phyloP scores from a whole-genome alignment of 1,284 basidiomycete species.

The Apiotrichum siamense region DNA sequence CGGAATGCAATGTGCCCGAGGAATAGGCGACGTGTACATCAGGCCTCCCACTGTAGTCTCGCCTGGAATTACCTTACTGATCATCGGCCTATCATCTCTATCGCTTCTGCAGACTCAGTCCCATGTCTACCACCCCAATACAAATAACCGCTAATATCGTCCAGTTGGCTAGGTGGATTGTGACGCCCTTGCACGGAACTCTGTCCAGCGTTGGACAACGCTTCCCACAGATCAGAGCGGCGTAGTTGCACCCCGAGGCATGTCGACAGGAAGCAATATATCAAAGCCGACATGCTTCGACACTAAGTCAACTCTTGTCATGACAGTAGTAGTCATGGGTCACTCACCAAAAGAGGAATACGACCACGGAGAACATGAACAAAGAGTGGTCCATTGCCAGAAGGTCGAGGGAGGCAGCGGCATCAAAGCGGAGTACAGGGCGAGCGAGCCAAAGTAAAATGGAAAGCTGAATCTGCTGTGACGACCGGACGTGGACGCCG shows the following conservation, averaged over 20 bases:
- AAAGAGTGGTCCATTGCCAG: constrained; percentile 35
- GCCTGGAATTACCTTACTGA: too few species aligned
- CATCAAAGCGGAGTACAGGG: too few species aligned
- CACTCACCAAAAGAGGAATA: constrained; percentile 32
- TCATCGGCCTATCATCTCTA: constrained; percentile 1
- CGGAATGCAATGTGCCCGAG: background rate
- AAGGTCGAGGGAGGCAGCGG: background rate
- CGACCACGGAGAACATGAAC: constrained; percentile 32
- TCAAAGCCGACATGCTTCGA: constrained; percentile 30
- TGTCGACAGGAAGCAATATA: constrained; percentile 45
- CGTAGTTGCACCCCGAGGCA: constrained; percentile 40
- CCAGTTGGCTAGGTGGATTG: too few species aligned
- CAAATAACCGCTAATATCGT: background rate
- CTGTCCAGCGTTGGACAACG: constrained; percentile 17
- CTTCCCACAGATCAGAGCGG: constrained; percentile 34
- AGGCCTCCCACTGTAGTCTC: background rate
- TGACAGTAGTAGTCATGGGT: background rate
- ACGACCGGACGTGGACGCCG: too few species aligned
- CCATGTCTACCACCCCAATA: background rate
- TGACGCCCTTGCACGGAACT: background rate
- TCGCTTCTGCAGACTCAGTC: background rate
- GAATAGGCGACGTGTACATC: background rate
- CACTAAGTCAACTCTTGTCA: background rate
- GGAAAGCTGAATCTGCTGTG: too few species aligned
- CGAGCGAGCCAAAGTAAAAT: too few species aligned